Conservation (phyloP, 305 asterid genomes). For the Nicotiana rustica region DNA sequence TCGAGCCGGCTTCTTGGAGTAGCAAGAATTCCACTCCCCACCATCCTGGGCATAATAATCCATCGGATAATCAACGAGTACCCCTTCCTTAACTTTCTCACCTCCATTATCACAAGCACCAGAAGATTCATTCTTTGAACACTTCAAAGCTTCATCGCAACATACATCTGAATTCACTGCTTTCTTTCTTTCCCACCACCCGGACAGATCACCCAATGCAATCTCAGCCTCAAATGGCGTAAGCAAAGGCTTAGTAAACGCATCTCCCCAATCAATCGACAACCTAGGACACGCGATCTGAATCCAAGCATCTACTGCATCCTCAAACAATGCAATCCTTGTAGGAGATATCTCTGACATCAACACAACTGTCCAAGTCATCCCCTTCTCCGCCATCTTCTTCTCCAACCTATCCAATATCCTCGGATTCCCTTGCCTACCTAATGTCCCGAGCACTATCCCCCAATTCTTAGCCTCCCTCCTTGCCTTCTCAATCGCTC, state of each 20-base stretch:
- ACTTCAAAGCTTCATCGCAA: slow-evolving; percentile 41
- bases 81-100: slow-evolving; percentile 43
- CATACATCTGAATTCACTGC: slow-evolving; percentile 28
- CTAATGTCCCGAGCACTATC: slow-evolving; percentile 83
- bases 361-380: slow-evolving; percentile 78
- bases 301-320: slow-evolving; percentile 91
- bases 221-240: slow-evolving; percentile 95
- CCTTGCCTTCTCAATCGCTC: slow-evolving; percentile 72
- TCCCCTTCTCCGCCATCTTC: slow-evolving; percentile 78
- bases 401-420: slow-evolving; percentile 77
- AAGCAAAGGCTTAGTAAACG: slow-evolving; percentile 81
- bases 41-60: slow-evolving; percentile 98
- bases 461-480: slow-evolving; percentile 79
- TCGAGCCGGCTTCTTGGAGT: slow-evolving; percentile 69
- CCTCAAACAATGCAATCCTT: slow-evolving; percentile 79
- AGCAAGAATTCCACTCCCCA: slow-evolving; percentile 90
- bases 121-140: slow-evolving; percentile 52
- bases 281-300: slow-evolving; percentile 96
- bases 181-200: slow-evolving; percentile 93
- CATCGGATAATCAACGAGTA: slow-evolving; percentile 84
- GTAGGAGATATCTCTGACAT: slow-evolving; percentile 89
- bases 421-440: slow-evolving; percentile 89
- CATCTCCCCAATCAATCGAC: slow-evolving; percentile 98
- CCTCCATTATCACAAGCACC: slow-evolving; percentile 45
- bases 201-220: slow-evolving; percentile 84